Base-by-base conservation (phyloP, 805 yeast genomes). In the Kurtzmaniella fragi region DNA sequence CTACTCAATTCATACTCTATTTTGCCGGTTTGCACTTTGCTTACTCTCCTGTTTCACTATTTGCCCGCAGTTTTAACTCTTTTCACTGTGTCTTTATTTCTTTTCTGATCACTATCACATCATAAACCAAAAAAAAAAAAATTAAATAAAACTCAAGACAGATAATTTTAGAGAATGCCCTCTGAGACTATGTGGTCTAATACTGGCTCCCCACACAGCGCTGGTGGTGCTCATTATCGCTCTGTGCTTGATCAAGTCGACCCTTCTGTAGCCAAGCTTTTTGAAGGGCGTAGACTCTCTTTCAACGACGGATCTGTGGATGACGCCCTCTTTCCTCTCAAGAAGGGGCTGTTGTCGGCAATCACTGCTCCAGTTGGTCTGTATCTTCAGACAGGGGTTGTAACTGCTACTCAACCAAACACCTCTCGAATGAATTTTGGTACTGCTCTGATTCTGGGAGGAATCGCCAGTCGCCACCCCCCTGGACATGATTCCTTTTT, bases 371-470 rank as follows among this genome's bases (percentile, higher is more conserved):
- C 74, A 1, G 64, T 63, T 7, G 75, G 70, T 14, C 33, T 28
- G 9, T 34, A 38, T 29, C 31, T 30, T 13, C 28, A 31, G 10
- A 11, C n/a, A 15, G 48, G 44, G 14, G 42, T 49, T 32, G 46
- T 53, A 25, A 49, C 44, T 26, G 51, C 45, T 27, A 45, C 49
- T 28, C 16, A 42, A 12, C 31, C 49, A 42, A 34, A 46, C 37
- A 35, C 48, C 7, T 57, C 47, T 32, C 52, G 60, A 3, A 43
- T 62, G 16, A 61, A 63, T 32, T 74, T 79, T 48, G 82, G 80
- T 2, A 70, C 85, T 7, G 82, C 84, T 7, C 77, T 84, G 2
- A 75, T 80, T 28, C 71, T 78, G 38, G 81, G 79, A 13, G 80
- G 78, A 7, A 69, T 70, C 31, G 70, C 74, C 28, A 64, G 57